These are phyloP conservation scores for Cyphellophora europaea DNA, from an alignment of 2,329 filamentous ascomycete genomes.

Conservation along the genomic window DNA sequence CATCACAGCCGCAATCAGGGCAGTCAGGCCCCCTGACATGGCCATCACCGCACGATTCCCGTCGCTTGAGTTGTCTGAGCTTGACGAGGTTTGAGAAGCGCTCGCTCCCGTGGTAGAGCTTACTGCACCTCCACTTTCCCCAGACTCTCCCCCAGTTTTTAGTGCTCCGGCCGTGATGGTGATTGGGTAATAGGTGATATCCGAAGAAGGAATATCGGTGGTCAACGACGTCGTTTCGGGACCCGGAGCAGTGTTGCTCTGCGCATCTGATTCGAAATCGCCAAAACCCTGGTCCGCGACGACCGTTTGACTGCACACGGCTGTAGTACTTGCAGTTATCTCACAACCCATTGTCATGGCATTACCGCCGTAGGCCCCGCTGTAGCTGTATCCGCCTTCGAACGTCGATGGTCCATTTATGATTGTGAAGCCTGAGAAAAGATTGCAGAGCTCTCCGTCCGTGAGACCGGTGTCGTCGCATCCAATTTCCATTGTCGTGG, in stretches of 20 bases:
- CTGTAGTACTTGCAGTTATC: neutral
- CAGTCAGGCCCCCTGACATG: too few species aligned
- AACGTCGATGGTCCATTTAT: neutral
- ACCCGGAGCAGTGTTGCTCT: neutral
- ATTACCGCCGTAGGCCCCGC: neutral
- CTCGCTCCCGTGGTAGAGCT: too few species aligned
- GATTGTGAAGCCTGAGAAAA: neutral
- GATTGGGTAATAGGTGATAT: neutral
- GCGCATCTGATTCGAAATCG: neutral
- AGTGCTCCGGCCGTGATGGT: neutral
- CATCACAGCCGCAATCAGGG: too few species aligned
- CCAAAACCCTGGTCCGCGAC: neutral
- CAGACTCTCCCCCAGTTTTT: neutral
- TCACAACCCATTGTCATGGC: neutral
- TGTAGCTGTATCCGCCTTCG: neutral
- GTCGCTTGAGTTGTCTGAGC: too few species aligned
- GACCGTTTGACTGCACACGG: neutral
- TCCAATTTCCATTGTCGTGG: neutral
- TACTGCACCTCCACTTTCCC: too few species aligned
- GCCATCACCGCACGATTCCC: too few species aligned
- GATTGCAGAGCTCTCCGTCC: neutral
- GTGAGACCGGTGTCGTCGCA: neutral
- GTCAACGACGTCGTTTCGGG: neutral
- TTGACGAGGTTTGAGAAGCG: too few species aligned
- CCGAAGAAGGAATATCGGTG: neutral